Evolutionary conservation across 257 asterid species (phyloP), one percentile per base, ranked within the genome.

Genomic region (Gentiana straminea): DNA sequence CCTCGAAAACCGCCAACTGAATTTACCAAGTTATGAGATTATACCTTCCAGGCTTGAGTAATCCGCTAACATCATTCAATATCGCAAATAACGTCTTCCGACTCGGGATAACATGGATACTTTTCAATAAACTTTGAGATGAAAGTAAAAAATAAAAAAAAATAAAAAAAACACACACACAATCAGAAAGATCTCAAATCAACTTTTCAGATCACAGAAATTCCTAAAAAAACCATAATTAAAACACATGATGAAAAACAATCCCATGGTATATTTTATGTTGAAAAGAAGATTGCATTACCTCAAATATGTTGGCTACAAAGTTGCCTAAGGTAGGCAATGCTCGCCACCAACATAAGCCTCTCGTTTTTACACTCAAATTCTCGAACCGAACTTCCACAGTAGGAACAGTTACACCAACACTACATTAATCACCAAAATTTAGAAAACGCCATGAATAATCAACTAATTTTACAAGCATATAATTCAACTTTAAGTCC

Each of bases 311-410:
- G 63, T 90, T 86, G 13, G 76, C 79, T 37, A 63, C 51, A 59
- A 82, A 86, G 72, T 90, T 90, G 75, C 73, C 76, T 7, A 90
- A 64, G 8, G 97, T 80, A 37, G 97, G 97, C 60, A 86, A 47
- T 54, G 97, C 94, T 77, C 97, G 48, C 96, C 77, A 13, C 96
- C 96, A 13, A 76, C 91, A 57, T 79, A 70, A 33, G 94, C 94
- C 45, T 90, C 85, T 63, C n/a, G 89, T 94, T 65, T 86, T 96
- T 13, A 90, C 81, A 58, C 57, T 82, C 13, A 90, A 59, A 48
- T 80, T 85, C 79, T 90, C 94, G 33, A 80, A 86, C 45, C 96
- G 75, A 41, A 90, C 96, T 70, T 90, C 97, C 51, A 84, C 82
- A 0, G 94, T 82, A 3, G 97, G 94, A 67, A 90, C 64, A 62